Percentiles rank a stretch among this genome's conserved stretches.
phyloP scores from a whole-genome alignment of 2,329 filamentous ascomycete genomes.

The Aspergillus udagawae region DNA sequence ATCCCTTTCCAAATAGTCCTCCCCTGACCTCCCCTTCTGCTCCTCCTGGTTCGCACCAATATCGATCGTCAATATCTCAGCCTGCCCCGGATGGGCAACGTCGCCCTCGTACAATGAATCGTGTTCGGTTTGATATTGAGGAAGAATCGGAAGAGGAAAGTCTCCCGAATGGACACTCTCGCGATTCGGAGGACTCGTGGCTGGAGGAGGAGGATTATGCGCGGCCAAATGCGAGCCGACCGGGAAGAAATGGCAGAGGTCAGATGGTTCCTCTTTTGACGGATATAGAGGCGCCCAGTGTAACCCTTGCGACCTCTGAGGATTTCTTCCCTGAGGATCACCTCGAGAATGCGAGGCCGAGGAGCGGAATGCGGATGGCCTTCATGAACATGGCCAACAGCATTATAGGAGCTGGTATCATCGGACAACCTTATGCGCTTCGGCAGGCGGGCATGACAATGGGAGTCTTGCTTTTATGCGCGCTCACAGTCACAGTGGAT shows the following conservation, averaged over 20 bases:
- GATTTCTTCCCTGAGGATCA: slow-evolving; percentile 56
- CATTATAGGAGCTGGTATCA: slow-evolving; percentile 76
- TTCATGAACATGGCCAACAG: slow-evolving; percentile 99
- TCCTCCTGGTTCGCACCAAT: slow-evolving; percentile 20
- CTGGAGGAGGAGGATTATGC: slow-evolving; percentile 61
- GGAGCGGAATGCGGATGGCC: slow-evolving; percentile 78
- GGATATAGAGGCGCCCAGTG: slow-evolving; percentile 75
- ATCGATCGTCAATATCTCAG: slow-evolving; percentile 41
- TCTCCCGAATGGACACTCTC: slow-evolving; percentile 28
- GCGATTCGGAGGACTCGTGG: slow-evolving; percentile 36
- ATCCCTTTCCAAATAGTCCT: slow-evolving; percentile 18
- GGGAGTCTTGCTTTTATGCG: slow-evolving; percentile 72
- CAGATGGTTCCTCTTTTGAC: slow-evolving; percentile 69
- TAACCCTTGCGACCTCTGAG: slow-evolving; percentile 63
- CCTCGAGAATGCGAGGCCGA: slow-evolving; percentile 64
- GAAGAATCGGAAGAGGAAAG: slow-evolving; percentile 27
- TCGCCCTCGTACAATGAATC: slow-evolving; percentile 58
- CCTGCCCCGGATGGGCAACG: slow-evolving; percentile 37
- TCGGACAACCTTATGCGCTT: slow-evolving; percentile 92
- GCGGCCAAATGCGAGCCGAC: slow-evolving; percentile 37
- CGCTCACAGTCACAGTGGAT: slow-evolving; percentile 79
- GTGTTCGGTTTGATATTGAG: slow-evolving; percentile 68
- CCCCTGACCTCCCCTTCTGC: slow-evolving; percentile 17
- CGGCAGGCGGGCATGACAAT: slow-evolving; percentile 81
- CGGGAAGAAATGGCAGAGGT: slow-evolving; percentile 38